phyloP scores from a whole-genome alignment of 305 asterid genomes.

The Rubia tinctorum region DNA sequence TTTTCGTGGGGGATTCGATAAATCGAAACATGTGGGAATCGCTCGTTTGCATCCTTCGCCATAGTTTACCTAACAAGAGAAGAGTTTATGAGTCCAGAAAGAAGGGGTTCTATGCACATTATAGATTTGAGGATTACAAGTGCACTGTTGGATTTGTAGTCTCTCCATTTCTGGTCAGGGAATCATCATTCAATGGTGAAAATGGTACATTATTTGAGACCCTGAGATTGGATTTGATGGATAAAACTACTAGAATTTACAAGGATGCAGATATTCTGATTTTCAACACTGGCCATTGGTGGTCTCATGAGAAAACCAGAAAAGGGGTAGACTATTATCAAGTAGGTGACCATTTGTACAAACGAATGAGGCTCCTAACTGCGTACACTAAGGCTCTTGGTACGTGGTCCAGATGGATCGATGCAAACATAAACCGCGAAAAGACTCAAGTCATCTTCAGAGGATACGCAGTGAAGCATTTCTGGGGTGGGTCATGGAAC shows the following conservation, averaged over 20 bases:
- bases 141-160: constrained; percentile 83
- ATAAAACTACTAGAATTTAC: constrained; percentile 67
- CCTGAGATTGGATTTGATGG: constrained; percentile 84
- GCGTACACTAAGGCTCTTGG: constrained; percentile 79
- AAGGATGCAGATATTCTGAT: constrained; percentile 78
- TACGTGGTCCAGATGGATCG: constrained; percentile 92
- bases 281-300: constrained; percentile 96
- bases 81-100: constrained; percentile 86
- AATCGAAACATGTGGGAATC: constrained; percentile 99
- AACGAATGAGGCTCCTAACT: constrained; percentile 76
- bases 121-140: constrained; percentile 87
- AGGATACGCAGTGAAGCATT: constrained; percentile 90
- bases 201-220: constrained; percentile 66
- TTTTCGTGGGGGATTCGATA: constrained; percentile 95
- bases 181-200: constrained; percentile 48
- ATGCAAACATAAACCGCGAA: constrained; percentile 48
- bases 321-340: constrained; percentile 91
- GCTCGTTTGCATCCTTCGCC: constrained; percentile 81
- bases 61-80: constrained; percentile 56
- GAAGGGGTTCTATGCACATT: constrained; percentile 76
- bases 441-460: constrained; percentile 68
- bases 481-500: constrained; percentile 98
- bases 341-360: constrained; percentile 74
- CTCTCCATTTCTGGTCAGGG: constrained; percentile 83
- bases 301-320: constrained; percentile 98